A percentile compares a stretch with the other conserved stretches of the same genome.
Evolutionary conservation across 768 basidiomycete genomes (phyloP).

Genomic region (Trametes meyenii): DNA sequence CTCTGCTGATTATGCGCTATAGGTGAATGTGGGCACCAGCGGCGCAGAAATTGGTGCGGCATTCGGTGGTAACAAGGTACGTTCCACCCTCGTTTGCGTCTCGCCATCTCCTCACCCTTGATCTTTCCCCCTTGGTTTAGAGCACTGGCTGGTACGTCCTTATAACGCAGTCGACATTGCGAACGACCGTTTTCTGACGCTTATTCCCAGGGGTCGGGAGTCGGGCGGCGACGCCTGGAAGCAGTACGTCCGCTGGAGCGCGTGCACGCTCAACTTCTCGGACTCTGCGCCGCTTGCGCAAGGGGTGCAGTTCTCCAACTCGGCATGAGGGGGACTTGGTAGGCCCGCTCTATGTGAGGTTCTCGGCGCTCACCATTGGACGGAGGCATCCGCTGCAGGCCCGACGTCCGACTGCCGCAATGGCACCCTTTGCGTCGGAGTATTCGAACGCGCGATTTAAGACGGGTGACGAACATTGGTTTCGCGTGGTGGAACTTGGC

Average conservation of each 20-base stretch:
- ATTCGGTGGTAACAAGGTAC: conserved; percentile 93
- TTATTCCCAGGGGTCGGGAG: conserved; percentile 78
- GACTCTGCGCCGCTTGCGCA: conserved; percentile 89
- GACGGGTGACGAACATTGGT: too few species aligned
- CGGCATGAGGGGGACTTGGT: not conserved
- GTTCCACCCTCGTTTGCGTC: conserved; percentile 24
- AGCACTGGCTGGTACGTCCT: conserved; percentile 78
- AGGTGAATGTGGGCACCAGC: conserved; percentile 70
- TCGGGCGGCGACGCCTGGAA: conserved; percentile 99
- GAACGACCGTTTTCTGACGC: not conserved
- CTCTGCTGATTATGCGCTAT: not conserved
- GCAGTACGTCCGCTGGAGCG: conserved; percentile 91
- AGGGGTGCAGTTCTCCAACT: conserved; percentile 76
- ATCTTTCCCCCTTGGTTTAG: conserved; percentile 38
- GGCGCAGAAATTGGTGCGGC: conserved; percentile 83
- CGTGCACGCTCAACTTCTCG: conserved; percentile 92
- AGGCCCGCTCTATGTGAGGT: too few species aligned
- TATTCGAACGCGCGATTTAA: too few species aligned
- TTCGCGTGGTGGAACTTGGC: too few species aligned
- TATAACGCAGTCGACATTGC: not conserved
- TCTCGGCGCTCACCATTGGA: too few species aligned
- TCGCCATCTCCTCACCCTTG: not conserved
- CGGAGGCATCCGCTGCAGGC: too few species aligned
- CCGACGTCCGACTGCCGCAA: too few species aligned
- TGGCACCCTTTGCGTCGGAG: too few species aligned